Evolutionary conservation across 108 stramenopile genomes (phyloP), one percentile per base, ranked within the genome.

Genomic region (Parmales sp.): DNA sequence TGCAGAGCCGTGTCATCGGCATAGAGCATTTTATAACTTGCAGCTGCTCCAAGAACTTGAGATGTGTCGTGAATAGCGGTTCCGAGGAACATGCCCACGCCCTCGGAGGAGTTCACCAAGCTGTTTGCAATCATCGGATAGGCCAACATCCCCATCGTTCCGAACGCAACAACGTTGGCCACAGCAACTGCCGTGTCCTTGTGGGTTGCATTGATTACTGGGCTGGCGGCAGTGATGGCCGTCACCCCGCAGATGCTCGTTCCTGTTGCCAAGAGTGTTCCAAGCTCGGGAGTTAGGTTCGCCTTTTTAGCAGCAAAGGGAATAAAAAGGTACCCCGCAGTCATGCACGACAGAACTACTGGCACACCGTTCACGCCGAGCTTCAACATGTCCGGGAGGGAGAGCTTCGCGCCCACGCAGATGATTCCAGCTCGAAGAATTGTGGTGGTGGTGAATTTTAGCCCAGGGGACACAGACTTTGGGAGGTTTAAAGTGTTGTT

Each of bases 211-310:
- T 73, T 63, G 51, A 85, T 80, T 11, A 81, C 81, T 1, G 84
- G 84, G 16, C 79, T 77, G 37, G 78, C 63, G 3, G 80, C 84
- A 11, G 79, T 78, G 54, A 85, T 82, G 37, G 84, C 84, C 1
- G 84, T 85, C 25, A 85, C 84, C 7, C 84, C 84, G 71, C 84
- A 85, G 69, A 85, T 82, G 38, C 70, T 72, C 6, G 81, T 82
- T 18, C 84, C 84, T 1, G 84, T 81, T 37, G 79, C 76, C 51
- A 85, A 65, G 37, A 85, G 75, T 7, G 73, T 51, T 46, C 74
- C 68, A 71, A 80, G 72, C 69, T 75, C 60, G 23, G 25, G 54
- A 18, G 76, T 51, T 29, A 85, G 67, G 44, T 81, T 81, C 4
- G 76, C 76, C 63, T 70, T 25, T 28, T 45, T 51, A 11, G 74